Evolutionary conservation across 805 yeast genomes (phyloP), one percentile per base, ranked within the genome.

Genomic region (Nakazawaea ernobii): DNA sequence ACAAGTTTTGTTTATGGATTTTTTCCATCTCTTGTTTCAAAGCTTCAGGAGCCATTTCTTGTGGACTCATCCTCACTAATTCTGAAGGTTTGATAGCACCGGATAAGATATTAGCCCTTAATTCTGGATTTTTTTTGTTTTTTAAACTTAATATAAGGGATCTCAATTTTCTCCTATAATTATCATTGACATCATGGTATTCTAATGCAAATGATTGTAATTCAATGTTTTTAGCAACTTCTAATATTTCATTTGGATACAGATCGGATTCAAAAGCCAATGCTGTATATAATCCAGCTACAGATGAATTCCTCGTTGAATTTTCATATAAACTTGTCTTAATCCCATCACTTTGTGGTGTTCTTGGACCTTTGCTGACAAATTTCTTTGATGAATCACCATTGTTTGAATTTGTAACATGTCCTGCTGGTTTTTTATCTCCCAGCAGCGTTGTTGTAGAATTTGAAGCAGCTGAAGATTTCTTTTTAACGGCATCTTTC

Each of bases 31-130:
- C 94, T 63, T 84, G 77, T 66, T 86, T 88, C 56, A 94, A 75
- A 32, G 88, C 81, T 59, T 87, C 97, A 3, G 97, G 96, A 0
- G 98, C 98, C 82, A 94, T 76, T 55, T 94, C 99, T 60, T 84
- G 88, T n/a, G 96, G 92, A 32, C 84, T 71, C 95, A 95, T 91
- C 32, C 66, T 75, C 42, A 85, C 83, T 55, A 94, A 77, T 42
- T 79, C 75, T 11, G 72, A 66, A 1, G 97, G 81, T 30, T 73
- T 54, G 38, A 94, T 74, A 48, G 79, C 83, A n/a, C 88, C 86
- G 20, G 71, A 66, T 17, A 84, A 74, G 33, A 94, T 75, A 50
- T 84, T 77, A 9, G 69, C 71, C 55, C 97, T 78, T 50, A 94
- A 73, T 52, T 84, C 89, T 4, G 96, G 96, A 62, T 94, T 94